Conservation (phyloP, 495 filamentous ascomycete species). For the Hypoxylon fuscum region DNA sequence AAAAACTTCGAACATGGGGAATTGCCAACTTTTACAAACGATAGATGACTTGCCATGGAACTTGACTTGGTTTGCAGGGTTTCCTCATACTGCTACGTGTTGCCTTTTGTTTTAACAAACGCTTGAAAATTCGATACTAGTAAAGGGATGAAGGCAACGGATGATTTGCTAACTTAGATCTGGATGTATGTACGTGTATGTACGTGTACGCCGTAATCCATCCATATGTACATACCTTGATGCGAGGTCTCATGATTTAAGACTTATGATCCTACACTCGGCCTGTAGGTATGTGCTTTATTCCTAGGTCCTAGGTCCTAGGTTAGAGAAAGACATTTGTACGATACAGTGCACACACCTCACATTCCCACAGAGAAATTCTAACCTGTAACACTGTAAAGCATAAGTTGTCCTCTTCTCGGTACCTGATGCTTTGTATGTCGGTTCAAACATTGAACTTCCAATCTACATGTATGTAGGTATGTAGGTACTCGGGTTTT, state of each 20-base stretch:
- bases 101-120: slow-evolving; percentile 20
- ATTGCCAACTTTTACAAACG: slow-evolving; percentile 4
- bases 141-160: slow-evolving; percentile 21
- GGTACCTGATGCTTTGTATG: slow-evolving; percentile 10
- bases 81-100: slow-evolving; percentile 25
- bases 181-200: slow-evolving; percentile 8
- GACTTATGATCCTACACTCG: slow-evolving; percentile 4
- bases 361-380: no score
- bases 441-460: slow-evolving; percentile 36
- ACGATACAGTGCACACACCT: neutral
- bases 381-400: no score
- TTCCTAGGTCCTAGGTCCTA: no score
- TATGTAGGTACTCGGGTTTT: no score
- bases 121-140: slow-evolving; percentile 18
- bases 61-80: slow-evolving; percentile 1
- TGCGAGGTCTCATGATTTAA: slow-evolving; percentile 7
- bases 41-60: neutral
- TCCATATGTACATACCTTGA: slow-evolving; percentile 1
- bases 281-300: no score
- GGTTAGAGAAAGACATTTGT: neutral
- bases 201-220: slow-evolving; percentile 13
- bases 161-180: slow-evolving; percentile 33
- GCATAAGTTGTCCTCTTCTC: neutral
- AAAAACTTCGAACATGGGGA: neutral
- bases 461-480: slow-evolving; percentile 11